Conservation (phyloP, 1,284 basidiomycete genomes). For the Cryptococcus hybrid region DNA sequence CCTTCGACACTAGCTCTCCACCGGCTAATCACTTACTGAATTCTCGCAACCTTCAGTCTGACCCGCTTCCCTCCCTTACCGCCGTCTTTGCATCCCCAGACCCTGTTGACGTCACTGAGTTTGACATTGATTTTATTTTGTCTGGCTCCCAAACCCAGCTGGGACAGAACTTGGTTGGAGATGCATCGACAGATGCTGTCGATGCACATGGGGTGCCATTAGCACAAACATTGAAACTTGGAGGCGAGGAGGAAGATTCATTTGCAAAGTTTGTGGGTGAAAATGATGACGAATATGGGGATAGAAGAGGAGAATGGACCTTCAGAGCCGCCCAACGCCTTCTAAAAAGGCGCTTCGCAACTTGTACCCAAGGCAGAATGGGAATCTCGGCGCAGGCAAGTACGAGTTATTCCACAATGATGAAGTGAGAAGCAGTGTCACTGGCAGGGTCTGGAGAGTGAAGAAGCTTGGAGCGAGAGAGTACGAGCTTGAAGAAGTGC, state of each 20-base stretch:
- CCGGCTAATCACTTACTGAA: slow-evolving; percentile 47
- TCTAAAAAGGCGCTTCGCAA: not conserved
- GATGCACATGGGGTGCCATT: not conserved
- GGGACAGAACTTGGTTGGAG: slow-evolving; percentile 17
- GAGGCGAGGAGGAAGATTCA: slow-evolving; percentile 48
- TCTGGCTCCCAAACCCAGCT: slow-evolving; percentile 44
- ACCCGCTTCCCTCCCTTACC: slow-evolving; percentile 49
- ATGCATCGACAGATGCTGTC: not conserved
- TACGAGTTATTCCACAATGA: slow-evolving; percentile 41
- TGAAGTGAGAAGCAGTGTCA: slow-evolving; percentile 36
- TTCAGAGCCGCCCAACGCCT: slow-evolving; percentile 30
- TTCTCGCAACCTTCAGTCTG: slow-evolving; percentile 43
- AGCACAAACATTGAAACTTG: slow-evolving; percentile 25
- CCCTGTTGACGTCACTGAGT: slow-evolving; percentile 50
- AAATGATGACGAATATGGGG: slow-evolving; percentile 52
- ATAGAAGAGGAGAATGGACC: slow-evolving; percentile 51
- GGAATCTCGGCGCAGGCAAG: slow-evolving; percentile 45
- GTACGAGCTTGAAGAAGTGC: slow-evolving; percentile 40
- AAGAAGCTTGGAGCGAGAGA: slow-evolving; percentile 31
- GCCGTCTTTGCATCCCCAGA: slow-evolving; percentile 48
- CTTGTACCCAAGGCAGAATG: slow-evolving; percentile 33
- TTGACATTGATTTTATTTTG: slow-evolving; percentile 53
- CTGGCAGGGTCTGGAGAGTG: slow-evolving; percentile 40
- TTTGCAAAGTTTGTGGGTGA: slow-evolving; percentile 53
- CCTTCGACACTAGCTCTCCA: slow-evolving; percentile 48